Evolutionary conservation across 495 filamentous ascomycete genomes (phyloP), one percentile per base, ranked within the genome.

Genomic region (Penicillium diatomitis): DNA sequence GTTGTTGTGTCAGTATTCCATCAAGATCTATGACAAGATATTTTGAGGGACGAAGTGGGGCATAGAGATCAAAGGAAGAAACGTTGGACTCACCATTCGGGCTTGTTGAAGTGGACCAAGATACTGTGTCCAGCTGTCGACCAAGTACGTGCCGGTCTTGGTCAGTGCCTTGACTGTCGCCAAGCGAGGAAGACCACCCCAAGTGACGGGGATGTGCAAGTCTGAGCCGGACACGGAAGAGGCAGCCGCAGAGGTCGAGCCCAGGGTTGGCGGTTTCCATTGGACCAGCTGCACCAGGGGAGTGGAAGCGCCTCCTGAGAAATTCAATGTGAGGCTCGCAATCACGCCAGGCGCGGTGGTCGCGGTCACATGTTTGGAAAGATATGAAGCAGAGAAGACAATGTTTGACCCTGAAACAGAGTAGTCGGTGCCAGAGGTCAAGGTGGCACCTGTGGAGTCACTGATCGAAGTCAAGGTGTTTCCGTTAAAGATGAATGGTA

Each of bases 61-160:
- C 20, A 1, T 20, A 20, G 2, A 20, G 20, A 20, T 20, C 20
- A 20, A 20, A 20, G 20, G 31, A 32, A 11, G 8, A 30, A 27
- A 29, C 45, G 28, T 2, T 38, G 31, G 40, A 70, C 60, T 64
- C 65, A 63, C 71, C 41, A 64, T 56, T 58, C 63, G 67, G 42
- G 66, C 77, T 50, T 76, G 62, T 48, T 83, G 79, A 20, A 84
- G 57, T 11, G 71, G 67, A 1, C 78, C 76, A 6, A 81, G 58
- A 10, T 64, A 82, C 48, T 68, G 50, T 0, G 79, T 83, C 77
- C 77, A 84, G 32, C 72, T 67, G 54, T 83, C 81, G 10, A 76
- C 66, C 32, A 84, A 53, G 48, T 71, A 76, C 12, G 53, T 62
- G 2, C 76, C 74, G 50, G 74, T 74, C 3, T 50, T 55, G n/a